Percentiles rank a stretch among this genome's conserved stretches.
phyloP scores from a whole-genome alignment of 345 rosid genomes.

The Bruguiera gymnorhiza region DNA sequence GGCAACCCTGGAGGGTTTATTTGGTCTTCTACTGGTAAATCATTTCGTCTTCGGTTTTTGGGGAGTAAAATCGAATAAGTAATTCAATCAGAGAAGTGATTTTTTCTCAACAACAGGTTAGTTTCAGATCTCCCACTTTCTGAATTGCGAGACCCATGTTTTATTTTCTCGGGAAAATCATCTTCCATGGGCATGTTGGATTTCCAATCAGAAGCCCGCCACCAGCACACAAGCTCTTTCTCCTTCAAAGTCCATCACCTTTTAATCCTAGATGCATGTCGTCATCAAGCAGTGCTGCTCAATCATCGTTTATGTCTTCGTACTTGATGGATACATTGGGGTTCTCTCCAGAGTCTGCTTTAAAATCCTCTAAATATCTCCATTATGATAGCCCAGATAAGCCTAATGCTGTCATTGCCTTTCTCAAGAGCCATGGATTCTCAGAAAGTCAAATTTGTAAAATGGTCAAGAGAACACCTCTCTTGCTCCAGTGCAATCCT shows the following conservation, averaged over 20 bases:
- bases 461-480: slow-evolving; percentile 12
- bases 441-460: slow-evolving; percentile 22
- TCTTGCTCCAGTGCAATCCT: slow-evolving; percentile 7
- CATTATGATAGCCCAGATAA: slow-evolving; percentile 19
- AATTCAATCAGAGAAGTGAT: too few species aligned
- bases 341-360: slow-evolving; percentile 32
- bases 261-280: slow-evolving; percentile 4
- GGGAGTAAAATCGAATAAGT: too few species aligned
- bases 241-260: not conserved
- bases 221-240: not conserved
- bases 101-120: too few species aligned
- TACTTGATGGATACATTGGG: slow-evolving; percentile 36
- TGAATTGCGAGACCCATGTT: too few species aligned
- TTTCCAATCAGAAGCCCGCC: not conserved
- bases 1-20: too few species aligned
- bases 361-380: slow-evolving; percentile 7
- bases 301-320: slow-evolving; percentile 27
- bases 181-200: not conserved
- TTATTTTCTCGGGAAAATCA: too few species aligned
- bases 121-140: too few species aligned
- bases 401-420: slow-evolving; percentile 17
- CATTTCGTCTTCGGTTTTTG: too few species aligned
- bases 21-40: too few species aligned
- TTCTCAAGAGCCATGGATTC: slow-evolving; percentile 28
- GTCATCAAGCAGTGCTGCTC: not conserved